phyloP scores from a whole-genome alignment of 2,329 filamentous ascomycete genomes.

The Penicillium sp. region DNA sequence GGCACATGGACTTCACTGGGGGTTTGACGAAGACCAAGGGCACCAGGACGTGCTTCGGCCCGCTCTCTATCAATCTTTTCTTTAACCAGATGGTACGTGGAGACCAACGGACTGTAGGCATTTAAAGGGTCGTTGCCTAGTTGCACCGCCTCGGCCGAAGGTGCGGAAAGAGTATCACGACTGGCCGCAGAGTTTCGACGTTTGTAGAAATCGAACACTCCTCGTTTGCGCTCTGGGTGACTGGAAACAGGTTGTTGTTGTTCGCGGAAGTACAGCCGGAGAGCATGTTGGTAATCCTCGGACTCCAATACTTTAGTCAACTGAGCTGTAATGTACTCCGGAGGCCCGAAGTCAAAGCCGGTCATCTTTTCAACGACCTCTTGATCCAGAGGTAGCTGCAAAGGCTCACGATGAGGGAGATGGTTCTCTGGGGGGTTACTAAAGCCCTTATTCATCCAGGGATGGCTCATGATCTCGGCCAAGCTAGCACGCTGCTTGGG shows the following conservation, averaged over 20 bases:
- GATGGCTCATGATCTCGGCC: slow-evolving; percentile 88
- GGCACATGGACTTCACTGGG: slow-evolving; percentile 64
- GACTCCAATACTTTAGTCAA: slow-evolving; percentile 85
- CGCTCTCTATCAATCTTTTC: slow-evolving; percentile 86
- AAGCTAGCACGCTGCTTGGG: slow-evolving; percentile 82
- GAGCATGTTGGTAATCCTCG: slow-evolving; percentile 85
- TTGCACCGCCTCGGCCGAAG: slow-evolving; percentile 82
- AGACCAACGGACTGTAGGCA: slow-evolving; percentile 86
- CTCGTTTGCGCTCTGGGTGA: slow-evolving; percentile 73
- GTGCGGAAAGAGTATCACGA: slow-evolving; percentile 76
- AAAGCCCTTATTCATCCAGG: slow-evolving; percentile 95
- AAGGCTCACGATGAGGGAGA: slow-evolving; percentile 75
- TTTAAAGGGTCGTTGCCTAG: slow-evolving; percentile 84
- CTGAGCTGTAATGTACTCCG: slow-evolving; percentile 77
- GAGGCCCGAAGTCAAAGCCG: slow-evolving; percentile 91
- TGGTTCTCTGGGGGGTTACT: slow-evolving; percentile 83
- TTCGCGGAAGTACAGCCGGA: slow-evolving; percentile 69
- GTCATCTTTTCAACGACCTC: slow-evolving; percentile 91
- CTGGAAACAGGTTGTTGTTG: slow-evolving; percentile 61
- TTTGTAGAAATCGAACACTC: slow-evolving; percentile 97
- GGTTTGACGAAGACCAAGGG: slow-evolving; percentile 55
- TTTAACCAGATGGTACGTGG: slow-evolving; percentile 92
- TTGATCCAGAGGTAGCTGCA: slow-evolving; percentile 78
- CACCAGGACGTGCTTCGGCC: slow-evolving; percentile 58
- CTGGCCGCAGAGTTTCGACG: slow-evolving; percentile 79